phyloP scores from a whole-genome alignment of 2,329 filamentous ascomycete genomes.

The Colletotrichum caudatum region DNA sequence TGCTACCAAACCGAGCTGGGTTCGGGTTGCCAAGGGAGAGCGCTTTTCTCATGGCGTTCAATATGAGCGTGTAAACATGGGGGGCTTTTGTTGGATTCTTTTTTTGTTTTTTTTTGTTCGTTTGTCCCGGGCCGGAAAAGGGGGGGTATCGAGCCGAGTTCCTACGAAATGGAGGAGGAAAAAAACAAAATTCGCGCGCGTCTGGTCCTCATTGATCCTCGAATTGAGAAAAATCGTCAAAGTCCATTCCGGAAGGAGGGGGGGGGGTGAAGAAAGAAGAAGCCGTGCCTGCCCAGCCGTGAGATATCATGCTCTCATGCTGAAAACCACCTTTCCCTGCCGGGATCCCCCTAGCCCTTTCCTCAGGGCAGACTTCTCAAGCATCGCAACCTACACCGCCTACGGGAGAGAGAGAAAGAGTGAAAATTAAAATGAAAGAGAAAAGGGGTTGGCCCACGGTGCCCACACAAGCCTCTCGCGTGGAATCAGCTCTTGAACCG shows the following conservation, averaged over 20 bases:
- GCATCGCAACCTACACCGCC: neutral
- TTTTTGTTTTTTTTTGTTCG: slow-evolving; percentile 28
- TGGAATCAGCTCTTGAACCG: slow-evolving; percentile 9
- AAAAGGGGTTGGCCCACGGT: slow-evolving; percentile 14
- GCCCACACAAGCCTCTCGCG: slow-evolving; percentile 17
- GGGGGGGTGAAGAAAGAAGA: neutral
- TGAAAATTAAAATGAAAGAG: slow-evolving; percentile 40
- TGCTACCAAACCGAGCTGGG: neutral
- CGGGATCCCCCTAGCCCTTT: slow-evolving; percentile 5
- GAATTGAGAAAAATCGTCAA: slow-evolving; percentile 36
- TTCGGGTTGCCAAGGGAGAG: neutral
- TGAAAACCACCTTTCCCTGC: slow-evolving; percentile 22
- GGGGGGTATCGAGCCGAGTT: slow-evolving; percentile 39
- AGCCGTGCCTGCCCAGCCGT: slow-evolving; percentile 37
- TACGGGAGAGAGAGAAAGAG: slow-evolving; percentile 6
- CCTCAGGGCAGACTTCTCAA: slow-evolving; percentile 15
- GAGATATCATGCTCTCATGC: slow-evolving; percentile 41
- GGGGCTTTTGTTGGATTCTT: neutral
- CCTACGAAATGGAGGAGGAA: slow-evolving; percentile 22
- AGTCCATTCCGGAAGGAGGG: slow-evolving; percentile 28
- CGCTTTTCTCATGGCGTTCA: neutral
- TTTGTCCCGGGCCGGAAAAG: slow-evolving; percentile 30
- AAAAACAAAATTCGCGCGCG: slow-evolving; percentile 10
- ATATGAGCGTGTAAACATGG: slow-evolving; percentile 15
- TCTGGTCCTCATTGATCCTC: slow-evolving; percentile 22